Percentiles rank a stretch among this genome's conserved stretches.
phyloP scores from a whole-genome alignment of 306 rosid species.

The Quercus glauca region DNA sequence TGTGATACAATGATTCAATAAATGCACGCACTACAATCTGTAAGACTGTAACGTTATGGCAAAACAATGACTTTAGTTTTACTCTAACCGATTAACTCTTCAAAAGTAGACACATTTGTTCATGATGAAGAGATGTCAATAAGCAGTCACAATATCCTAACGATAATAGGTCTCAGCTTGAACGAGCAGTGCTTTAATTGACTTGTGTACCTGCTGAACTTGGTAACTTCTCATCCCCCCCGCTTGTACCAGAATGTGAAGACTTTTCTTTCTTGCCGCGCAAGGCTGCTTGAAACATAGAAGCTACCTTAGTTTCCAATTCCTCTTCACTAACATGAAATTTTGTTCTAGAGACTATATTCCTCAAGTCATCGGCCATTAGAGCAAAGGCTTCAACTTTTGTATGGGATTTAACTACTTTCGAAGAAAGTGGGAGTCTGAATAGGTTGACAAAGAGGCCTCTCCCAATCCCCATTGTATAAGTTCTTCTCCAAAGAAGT shows the following conservation, averaged over 20 bases:
- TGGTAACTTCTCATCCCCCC: too few relatives aligned
- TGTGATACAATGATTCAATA: too few relatives aligned
- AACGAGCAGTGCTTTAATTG: too few relatives aligned
- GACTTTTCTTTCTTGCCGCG: not conserved
- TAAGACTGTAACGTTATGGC: too few relatives aligned
- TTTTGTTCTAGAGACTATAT: conserved; percentile 45
- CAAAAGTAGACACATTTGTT: not conserved
- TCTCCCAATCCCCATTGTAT: conserved; percentile 44
- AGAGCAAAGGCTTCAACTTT: conserved; percentile 67
- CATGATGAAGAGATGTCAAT: not conserved
- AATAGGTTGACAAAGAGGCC: conserved; percentile 33
- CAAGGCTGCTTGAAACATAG: conserved; percentile 53
- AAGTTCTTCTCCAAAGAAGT: conserved; percentile 93
- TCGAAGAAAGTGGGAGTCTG: conserved; percentile 19
- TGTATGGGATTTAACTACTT: conserved; percentile 30
- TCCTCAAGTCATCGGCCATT: conserved; percentile 76
- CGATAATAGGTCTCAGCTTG: too few relatives aligned
- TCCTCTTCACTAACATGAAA: too few relatives aligned
- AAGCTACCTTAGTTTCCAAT: too few relatives aligned
- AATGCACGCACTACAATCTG: too few relatives aligned
- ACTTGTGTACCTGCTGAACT: too few relatives aligned
- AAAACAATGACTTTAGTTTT: too few relatives aligned
- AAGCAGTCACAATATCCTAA: too few relatives aligned
- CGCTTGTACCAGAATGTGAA: too few relatives aligned
- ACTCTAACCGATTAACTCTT: not conserved